Conservation (phyloP, 2,329 filamentous ascomycete genomes). For the Diplodia corticola region DNA sequence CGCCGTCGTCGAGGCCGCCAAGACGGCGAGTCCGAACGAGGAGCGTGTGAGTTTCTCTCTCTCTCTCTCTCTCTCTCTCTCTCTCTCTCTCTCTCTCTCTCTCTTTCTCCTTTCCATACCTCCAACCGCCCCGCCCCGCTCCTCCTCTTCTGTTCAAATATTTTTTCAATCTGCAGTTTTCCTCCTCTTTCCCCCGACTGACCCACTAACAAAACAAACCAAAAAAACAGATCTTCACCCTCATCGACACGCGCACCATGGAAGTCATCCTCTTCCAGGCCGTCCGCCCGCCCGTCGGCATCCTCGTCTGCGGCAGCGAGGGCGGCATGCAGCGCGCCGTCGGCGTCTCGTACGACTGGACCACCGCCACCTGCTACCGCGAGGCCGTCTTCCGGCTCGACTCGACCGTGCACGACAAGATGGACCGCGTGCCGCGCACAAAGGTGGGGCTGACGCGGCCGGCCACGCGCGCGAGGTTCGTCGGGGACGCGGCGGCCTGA, state of each 20-base stretch:
- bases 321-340: constrained; percentile 50
- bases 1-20: constrained; percentile 30
- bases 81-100: no score
- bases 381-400: constrained; percentile 50
- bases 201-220: no score
- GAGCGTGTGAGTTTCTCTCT: constrained; percentile 29
- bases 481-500: background rate
- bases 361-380: constrained; percentile 42
- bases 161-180: no score
- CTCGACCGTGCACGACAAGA: constrained; percentile 40
- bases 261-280: constrained; percentile 47
- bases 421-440: constrained; percentile 37
- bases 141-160: no score
- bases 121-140: no score
- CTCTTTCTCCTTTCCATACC: no score
- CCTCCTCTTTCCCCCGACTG: no score
- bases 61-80: no score
- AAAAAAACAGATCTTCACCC: constrained; percentile 40
- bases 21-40: constrained; percentile 30
- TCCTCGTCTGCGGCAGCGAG: constrained; percentile 48
- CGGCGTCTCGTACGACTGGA: constrained; percentile 50
- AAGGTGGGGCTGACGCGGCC: constrained; percentile 33
- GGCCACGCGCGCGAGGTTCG: background rate
- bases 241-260: constrained; percentile 47
- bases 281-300: constrained; percentile 42